Evolutionary conservation across 176 grass and related monocot species (phyloP).

Genomic region (Musa itinerans): DNA sequence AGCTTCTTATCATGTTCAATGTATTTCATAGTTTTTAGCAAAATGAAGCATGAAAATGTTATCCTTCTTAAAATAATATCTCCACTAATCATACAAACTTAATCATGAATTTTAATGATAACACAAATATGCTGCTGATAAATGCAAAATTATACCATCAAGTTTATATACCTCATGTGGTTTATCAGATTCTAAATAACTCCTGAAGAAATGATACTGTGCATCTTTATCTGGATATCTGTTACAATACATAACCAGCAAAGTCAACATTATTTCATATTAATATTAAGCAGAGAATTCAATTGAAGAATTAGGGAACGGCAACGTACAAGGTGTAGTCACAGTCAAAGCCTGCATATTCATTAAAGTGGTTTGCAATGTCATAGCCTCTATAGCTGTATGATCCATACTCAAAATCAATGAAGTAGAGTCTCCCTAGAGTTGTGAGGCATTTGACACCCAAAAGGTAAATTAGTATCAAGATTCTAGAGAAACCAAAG

Average conservation of each 20-base stretch:
- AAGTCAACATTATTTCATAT: conserved; percentile 21
- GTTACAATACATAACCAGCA: conserved; percentile 19
- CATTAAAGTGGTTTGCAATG: conserved; percentile 98
- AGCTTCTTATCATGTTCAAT: no score
- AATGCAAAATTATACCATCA: conserved; percentile 8
- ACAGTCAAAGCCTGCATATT: conserved; percentile 91
- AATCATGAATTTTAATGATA: background rate
- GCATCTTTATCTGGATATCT: conserved; percentile 92
- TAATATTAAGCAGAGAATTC: background rate
- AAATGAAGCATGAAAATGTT: background rate
- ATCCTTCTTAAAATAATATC: background rate
- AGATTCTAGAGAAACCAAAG: background rate
- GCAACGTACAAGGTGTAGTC: conserved; percentile 73
- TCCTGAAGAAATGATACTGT: conserved; percentile 92
- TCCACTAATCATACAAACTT: background rate
- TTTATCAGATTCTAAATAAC: conserved; percentile 58
- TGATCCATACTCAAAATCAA: conserved; percentile 98
- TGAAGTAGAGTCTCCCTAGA: conserved; percentile 88
- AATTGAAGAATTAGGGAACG: background rate
- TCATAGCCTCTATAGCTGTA: conserved; percentile 92
- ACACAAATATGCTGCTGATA: background rate
- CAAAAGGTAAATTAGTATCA: conserved; percentile 8
- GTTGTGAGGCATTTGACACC: conserved; percentile 21
- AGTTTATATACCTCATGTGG: conserved; percentile 53
- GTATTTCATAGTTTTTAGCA: no score